Conservation (phyloP, 176 grass and related monocot species). For the Aegilops bicornis region DNA sequence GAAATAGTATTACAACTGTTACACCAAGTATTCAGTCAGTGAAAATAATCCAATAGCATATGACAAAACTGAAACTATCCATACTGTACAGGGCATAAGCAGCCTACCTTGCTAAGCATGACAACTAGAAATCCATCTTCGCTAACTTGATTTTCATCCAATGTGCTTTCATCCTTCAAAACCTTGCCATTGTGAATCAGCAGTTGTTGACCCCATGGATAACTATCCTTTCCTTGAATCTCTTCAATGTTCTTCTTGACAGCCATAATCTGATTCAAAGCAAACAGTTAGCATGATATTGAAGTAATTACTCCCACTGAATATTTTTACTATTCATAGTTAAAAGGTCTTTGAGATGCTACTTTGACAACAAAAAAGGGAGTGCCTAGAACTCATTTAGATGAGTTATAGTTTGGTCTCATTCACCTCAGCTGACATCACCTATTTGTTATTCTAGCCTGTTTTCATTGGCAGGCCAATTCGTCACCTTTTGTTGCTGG, state of each 20-base stretch:
- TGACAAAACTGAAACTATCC: neutral
- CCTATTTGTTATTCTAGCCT: no score
- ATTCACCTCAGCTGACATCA: no score
- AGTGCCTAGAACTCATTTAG: no score
- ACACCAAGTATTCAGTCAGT: neutral
- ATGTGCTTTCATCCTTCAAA: conserved; percentile 93
- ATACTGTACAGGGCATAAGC: neutral
- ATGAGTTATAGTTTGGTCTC: no score
- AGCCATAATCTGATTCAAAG: conserved; percentile 74
- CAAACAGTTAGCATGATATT: conserved; percentile 16
- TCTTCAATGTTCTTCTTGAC: conserved; percentile 95
- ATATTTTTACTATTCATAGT: neutral
- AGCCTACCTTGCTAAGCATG: conserved; percentile 85
- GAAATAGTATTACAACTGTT: neutral
- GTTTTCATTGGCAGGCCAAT: no score
- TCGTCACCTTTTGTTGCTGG: no score
- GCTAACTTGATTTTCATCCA: conserved; percentile 84
- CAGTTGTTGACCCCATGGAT: conserved; percentile 84
- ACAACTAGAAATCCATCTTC: conserved; percentile 85
- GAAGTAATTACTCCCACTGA: neutral
- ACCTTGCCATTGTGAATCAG: conserved; percentile 86
- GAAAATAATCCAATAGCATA: conserved; percentile 19
- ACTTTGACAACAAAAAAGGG: neutral
- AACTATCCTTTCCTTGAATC: conserved; percentile 83
- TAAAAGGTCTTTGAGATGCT: neutral